A percentile compares a stretch with the other conserved stretches of the same genome.
Evolutionary conservation across 495 filamentous ascomycete genomes (phyloP).

Genomic region (Podospora pseudoanserina): DNA sequence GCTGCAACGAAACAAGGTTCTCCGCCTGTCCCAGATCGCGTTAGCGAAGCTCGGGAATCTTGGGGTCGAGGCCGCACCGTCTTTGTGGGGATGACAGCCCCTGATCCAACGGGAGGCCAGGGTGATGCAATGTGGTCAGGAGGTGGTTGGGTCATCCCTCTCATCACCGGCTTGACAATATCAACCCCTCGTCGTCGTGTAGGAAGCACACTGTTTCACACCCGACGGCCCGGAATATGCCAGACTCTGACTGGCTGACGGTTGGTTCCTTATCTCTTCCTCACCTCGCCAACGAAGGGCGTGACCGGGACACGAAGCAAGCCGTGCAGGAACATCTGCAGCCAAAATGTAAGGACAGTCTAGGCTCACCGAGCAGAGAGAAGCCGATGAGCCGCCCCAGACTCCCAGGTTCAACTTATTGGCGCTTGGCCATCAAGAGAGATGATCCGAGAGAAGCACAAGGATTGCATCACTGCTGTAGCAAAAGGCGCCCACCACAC

Average conservation of each 20-base stretch:
- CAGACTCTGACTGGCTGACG: not conserved
- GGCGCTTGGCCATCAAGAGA: conserved; percentile 8
- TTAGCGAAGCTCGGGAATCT: conserved; percentile 13
- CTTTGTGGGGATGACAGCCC: conserved; percentile 4
- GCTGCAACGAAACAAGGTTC: not conserved
- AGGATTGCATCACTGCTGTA: conserved; percentile 22
- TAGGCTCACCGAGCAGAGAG: not conserved
- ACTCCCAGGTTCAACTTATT: conserved; percentile 3
- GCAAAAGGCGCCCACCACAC: conserved; percentile 11
- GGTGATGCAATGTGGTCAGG: not conserved
- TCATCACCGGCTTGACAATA: not conserved
- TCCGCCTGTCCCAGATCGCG: conserved; percentile 6
- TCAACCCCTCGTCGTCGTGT: not conserved
- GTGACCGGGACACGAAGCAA: not conserved
- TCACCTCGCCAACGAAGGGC: not conserved
- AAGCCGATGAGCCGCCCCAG: conserved; percentile 9
- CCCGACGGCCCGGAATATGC: not conserved
- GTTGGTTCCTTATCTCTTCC: not conserved
- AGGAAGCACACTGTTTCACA: not conserved
- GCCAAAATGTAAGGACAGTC: not conserved
- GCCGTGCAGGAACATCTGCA: not conserved
- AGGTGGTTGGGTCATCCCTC: not conserved
- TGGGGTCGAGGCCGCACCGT: not conserved
- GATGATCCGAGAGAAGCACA: conserved; percentile 14
- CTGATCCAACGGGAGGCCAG: not conserved